A percentile compares a stretch with the other conserved stretches of the same genome.
phyloP scores from a whole-genome alignment of 2,329 filamentous ascomycete genomes.

The Colletotrichum sp. region DNA sequence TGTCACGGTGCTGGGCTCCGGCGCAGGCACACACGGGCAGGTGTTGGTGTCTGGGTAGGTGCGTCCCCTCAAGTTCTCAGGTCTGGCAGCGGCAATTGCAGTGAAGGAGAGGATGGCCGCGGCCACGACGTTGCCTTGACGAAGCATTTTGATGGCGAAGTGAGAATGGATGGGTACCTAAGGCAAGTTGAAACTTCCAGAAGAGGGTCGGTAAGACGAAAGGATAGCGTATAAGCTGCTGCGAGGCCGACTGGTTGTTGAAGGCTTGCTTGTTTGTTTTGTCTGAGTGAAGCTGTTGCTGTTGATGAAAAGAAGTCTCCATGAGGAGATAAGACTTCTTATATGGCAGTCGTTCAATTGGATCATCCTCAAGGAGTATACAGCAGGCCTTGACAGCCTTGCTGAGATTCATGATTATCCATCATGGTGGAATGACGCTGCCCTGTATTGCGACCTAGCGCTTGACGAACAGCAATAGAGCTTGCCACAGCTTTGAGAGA shows the following conservation, averaged over 20 bases:
- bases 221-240: neutral
- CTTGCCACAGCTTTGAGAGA: neutral
- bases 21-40: slow-evolving; percentile 19
- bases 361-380: neutral
- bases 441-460: slow-evolving; percentile 18
- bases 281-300: neutral
- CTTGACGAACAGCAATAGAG: neutral
- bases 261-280: neutral
- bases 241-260: neutral
- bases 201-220: neutral
- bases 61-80: slow-evolving; percentile 12
- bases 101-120: neutral
- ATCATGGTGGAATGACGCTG: neutral
- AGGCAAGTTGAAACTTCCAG: neutral
- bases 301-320: neutral
- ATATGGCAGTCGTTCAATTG: neutral
- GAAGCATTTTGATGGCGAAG: slow-evolving; percentile 23
- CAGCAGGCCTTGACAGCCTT: neutral
- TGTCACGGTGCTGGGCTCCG: slow-evolving; percentile 5
- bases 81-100: neutral
- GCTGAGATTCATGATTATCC: neutral
- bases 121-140: neutral
- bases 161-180: neutral
- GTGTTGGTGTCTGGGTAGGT: slow-evolving; percentile 14
- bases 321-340: neutral